These are phyloP conservation scores for Cymodocea nodosa DNA, from an alignment of 116 monocot species.

Conservation along the genomic window DNA sequence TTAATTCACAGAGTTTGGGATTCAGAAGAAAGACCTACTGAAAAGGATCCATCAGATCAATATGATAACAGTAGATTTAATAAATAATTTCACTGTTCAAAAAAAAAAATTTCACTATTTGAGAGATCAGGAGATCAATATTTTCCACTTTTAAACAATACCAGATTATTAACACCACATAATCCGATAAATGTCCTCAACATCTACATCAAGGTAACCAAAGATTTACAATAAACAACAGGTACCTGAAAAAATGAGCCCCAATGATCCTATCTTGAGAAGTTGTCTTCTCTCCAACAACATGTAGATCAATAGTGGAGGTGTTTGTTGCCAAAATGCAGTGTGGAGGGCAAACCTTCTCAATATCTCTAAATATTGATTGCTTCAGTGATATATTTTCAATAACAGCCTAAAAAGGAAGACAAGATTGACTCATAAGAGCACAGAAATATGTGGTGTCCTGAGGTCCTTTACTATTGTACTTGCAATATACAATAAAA, in stretches of 20 bases:
- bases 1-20: too few relatives aligned
- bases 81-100: too few relatives aligned
- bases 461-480: too few relatives aligned
- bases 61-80: too few relatives aligned
- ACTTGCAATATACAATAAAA: too few relatives aligned
- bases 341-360: constrained; percentile 56
- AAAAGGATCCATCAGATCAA: too few relatives aligned
- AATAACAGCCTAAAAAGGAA: constrained; percentile 63
- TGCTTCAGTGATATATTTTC: constrained; percentile 89
- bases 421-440: neutral
- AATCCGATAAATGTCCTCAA: too few relatives aligned
- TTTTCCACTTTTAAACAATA: too few relatives aligned
- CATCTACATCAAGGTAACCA: neutral
- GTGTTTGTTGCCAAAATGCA: constrained; percentile 97
- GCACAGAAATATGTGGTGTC: neutral
- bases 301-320: constrained; percentile 85
- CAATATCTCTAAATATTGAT: constrained; percentile 86
- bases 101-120: too few relatives aligned
- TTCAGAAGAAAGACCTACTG: too few relatives aligned
- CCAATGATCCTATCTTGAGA: constrained; percentile 90
- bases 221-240: neutral
- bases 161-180: too few relatives aligned
- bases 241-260: constrained; percentile 95
- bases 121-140: too few relatives aligned
- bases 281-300: constrained; percentile 68